Evolutionary conservation across 2,329 filamentous ascomycete species (phyloP).

Genomic region (Sporothrix globosa): DNA sequence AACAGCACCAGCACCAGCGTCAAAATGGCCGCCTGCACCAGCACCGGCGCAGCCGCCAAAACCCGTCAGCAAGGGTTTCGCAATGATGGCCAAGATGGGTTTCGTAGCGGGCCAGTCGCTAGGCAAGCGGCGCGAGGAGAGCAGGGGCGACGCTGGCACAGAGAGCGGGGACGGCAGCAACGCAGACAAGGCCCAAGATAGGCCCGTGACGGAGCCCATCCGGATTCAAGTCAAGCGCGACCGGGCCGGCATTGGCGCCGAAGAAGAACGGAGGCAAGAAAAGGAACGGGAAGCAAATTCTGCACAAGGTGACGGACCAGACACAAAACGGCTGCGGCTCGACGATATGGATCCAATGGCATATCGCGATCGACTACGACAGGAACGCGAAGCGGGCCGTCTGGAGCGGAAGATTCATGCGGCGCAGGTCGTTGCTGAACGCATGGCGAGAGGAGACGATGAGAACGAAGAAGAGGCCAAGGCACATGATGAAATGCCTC

Average conservation of each 20-base stretch:
- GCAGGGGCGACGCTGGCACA: not conserved
- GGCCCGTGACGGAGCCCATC: slow-evolving; percentile 66
- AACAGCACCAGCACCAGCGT: slow-evolving; percentile 33
- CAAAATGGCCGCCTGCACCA: slow-evolving; percentile 38
- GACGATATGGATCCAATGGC: slow-evolving; percentile 65
- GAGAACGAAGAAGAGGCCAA: slow-evolving; percentile 45
- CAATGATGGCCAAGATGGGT: slow-evolving; percentile 97
- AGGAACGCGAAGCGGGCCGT: slow-evolving; percentile 69
- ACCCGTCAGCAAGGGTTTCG: slow-evolving; percentile 78
- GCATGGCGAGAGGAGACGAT: slow-evolving; percentile 59
- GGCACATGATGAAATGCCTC: slow-evolving; percentile 46
- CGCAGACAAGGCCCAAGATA: not conserved
- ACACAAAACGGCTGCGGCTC: slow-evolving; percentile 45
- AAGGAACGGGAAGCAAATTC: slow-evolving; percentile 39
- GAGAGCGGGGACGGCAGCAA: not conserved
- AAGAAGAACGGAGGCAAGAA: slow-evolving; percentile 62
- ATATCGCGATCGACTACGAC: slow-evolving; percentile 71
- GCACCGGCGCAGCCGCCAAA: slow-evolving; percentile 39
- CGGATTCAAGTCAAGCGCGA: slow-evolving; percentile 76
- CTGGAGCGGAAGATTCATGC: slow-evolving; percentile 71
- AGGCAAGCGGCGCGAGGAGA: slow-evolving; percentile 52
- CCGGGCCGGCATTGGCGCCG: slow-evolving; percentile 79
- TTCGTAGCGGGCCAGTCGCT: slow-evolving; percentile 77
- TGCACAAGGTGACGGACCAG: slow-evolving; percentile 50
- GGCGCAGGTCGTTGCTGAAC: slow-evolving; percentile 82